Percentiles rank a stretch among this genome's conserved stretches.
Conservation (phyloP, 2,329 filamentous ascomycete genomes). For the Colletotrichum paranaense region DNA sequence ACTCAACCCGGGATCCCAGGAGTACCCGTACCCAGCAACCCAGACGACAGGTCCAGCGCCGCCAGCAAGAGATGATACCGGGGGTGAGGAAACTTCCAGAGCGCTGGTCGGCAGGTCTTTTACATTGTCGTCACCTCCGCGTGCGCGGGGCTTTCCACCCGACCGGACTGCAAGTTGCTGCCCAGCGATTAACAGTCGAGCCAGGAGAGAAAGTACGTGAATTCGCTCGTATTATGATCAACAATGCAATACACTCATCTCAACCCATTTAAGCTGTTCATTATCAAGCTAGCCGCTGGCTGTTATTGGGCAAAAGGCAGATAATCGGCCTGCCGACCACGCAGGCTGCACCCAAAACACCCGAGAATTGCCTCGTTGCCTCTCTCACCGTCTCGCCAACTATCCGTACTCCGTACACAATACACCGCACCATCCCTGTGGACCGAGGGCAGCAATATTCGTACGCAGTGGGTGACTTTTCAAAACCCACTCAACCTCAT, state of each 20-base stretch:
- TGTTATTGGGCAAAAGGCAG: constrained; percentile 6
- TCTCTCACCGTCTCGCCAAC: constrained; percentile 23
- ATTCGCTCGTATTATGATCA: background rate
- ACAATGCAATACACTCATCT: background rate
- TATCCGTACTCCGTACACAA: background rate
- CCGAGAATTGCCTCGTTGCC: constrained; percentile 20
- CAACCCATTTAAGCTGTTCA: background rate
- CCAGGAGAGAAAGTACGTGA: background rate
- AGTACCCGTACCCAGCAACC: constrained; percentile 32
- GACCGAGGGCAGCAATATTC: background rate
- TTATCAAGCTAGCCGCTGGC: background rate
- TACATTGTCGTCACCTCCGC: constrained; percentile 12
- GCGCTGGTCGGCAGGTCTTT: background rate
- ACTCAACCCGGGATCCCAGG: constrained; percentile 21
- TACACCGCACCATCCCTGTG: constrained; percentile 14
- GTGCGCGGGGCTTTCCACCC: background rate
- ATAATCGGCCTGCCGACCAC: constrained; percentile 10
- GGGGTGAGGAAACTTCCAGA: constrained; percentile 15
- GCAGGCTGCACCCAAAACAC: constrained; percentile 9
- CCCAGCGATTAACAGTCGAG: constrained; percentile 12
- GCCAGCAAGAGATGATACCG: constrained; percentile 7
- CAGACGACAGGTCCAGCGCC: constrained; percentile 6
- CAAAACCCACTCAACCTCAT: constrained; percentile 16
- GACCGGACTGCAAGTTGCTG: constrained; percentile 13
- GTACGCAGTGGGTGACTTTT: background rate